phyloP scores from a whole-genome alignment of 768 basidiomycete species.

The Russula sp. region DNA sequence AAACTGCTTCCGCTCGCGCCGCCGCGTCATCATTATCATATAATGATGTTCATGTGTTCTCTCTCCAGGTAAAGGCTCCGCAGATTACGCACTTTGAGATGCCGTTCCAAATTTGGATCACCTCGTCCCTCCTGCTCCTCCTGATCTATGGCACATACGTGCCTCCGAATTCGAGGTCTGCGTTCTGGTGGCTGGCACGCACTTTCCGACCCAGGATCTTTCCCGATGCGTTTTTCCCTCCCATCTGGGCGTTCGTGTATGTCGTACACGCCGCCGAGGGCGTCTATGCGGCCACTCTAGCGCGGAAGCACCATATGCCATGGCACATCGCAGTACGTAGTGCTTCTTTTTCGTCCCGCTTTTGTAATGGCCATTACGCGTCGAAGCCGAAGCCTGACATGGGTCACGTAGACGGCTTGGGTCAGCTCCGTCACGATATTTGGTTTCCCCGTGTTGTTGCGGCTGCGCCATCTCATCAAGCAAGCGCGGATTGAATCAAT shows the following conservation, averaged over 20 bases:
- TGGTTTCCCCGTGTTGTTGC: conserved; percentile 49
- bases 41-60: background rate
- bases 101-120: conserved; percentile 29
- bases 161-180: conserved; percentile 21
- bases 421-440: conserved; percentile 40
- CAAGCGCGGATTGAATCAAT: conserved; percentile 68
- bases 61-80: conserved; percentile 34
- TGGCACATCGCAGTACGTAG: conserved; percentile 35
- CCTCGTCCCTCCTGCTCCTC: conserved; percentile 26
- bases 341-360: conserved; percentile 18
- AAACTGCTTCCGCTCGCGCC: background rate
- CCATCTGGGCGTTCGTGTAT: conserved; percentile 30
- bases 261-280: conserved; percentile 40
- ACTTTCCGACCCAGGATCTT: conserved; percentile 29
- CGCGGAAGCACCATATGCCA: conserved; percentile 45
- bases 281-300: conserved; percentile 41
- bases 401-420: conserved; percentile 41
- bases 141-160: conserved; percentile 32
- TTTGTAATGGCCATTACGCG: background rate
- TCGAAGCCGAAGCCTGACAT: background rate
- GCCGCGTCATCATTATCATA: background rate
- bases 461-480: conserved; percentile 54
- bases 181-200: conserved; percentile 28
- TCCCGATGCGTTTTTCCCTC: conserved; percentile 25
- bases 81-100: conserved; percentile 50